These are phyloP conservation scores for Aphanomyces stellatus DNA, from an alignment of 352 stramenopile genomes.

Conservation along the genomic window DNA sequence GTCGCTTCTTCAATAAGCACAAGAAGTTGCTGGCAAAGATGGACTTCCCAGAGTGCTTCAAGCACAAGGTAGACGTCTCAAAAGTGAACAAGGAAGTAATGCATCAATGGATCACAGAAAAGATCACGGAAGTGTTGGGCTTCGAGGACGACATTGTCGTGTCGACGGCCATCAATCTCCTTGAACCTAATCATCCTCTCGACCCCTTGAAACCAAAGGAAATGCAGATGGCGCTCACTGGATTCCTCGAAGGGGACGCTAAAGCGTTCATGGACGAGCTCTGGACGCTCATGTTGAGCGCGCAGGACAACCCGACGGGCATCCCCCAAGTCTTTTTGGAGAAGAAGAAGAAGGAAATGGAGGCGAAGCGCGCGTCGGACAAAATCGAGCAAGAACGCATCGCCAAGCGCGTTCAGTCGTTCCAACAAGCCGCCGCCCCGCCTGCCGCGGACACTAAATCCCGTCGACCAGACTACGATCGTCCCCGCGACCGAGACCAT, in stretches of 20 bases:
- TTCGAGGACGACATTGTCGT: conserved; percentile 91
- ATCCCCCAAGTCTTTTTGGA: conserved; percentile 82
- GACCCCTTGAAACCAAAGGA: conserved; percentile 72
- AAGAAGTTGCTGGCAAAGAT: conserved; percentile 86
- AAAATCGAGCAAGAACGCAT: conserved; percentile 34
- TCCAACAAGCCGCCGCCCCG: not conserved
- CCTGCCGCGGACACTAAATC: not conserved
- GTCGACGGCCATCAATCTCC: conserved; percentile 70
- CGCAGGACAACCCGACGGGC: conserved; percentile 76
- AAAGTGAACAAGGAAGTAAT: conserved; percentile 90
- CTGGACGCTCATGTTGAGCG: conserved; percentile 84
- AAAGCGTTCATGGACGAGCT: conserved; percentile 81
- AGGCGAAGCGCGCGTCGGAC: conserved; percentile 30
- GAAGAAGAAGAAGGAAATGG: conserved; percentile 87
- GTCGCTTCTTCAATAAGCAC: conserved; percentile 74
- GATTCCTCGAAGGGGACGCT: conserved; percentile 87
- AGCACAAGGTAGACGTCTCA: conserved; percentile 70
- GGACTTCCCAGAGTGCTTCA: conserved; percentile 69
- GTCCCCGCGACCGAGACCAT: not conserved
- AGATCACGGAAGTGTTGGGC: conserved; percentile 77
- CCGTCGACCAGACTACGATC: not conserved
- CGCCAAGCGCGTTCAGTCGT: not conserved
- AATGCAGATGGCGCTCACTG: conserved; percentile 84
- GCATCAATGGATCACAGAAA: conserved; percentile 79
- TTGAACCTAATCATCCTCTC: conserved; percentile 60